Evolutionary conservation across 2,329 filamentous ascomycete genomes (phyloP).

Genomic region (Phyllosticta citribraziliensis): DNA sequence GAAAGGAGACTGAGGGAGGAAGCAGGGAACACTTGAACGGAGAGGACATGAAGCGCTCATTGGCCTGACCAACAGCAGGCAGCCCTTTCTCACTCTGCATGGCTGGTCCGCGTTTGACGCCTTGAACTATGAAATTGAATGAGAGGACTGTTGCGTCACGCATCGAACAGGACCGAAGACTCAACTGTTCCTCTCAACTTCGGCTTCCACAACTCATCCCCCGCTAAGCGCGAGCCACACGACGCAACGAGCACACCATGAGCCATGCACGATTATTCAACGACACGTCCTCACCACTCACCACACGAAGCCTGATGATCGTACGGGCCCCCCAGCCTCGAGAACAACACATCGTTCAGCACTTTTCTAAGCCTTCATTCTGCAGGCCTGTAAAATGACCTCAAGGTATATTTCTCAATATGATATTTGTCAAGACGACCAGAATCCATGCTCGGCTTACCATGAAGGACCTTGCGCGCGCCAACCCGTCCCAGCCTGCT

Average conservation of each 20-base stretch:
- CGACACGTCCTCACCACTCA: neutral
- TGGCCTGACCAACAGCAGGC: neutral
- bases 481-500: constrained; percentile 1
- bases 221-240: neutral
- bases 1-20: neutral
- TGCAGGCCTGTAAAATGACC: neutral
- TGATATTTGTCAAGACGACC: neutral
- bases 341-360: neutral
- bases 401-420: neutral
- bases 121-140: neutral
- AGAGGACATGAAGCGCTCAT: neutral
- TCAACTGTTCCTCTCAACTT: neutral
- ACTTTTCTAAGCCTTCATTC: neutral
- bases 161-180: neutral
- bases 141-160: neutral
- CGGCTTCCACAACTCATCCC: neutral
- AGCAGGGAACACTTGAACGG: neutral
- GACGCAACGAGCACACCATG: neutral
- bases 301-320: neutral
- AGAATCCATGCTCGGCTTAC: too few species aligned
- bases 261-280: neutral
- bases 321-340: neutral
- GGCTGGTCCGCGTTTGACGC: neutral
- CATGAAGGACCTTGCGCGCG: neutral
- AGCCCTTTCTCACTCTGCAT: neutral